These are phyloP conservation scores for Melastoma candidum DNA, from an alignment of 441 rosid genomes.

Conservation along the genomic window DNA sequence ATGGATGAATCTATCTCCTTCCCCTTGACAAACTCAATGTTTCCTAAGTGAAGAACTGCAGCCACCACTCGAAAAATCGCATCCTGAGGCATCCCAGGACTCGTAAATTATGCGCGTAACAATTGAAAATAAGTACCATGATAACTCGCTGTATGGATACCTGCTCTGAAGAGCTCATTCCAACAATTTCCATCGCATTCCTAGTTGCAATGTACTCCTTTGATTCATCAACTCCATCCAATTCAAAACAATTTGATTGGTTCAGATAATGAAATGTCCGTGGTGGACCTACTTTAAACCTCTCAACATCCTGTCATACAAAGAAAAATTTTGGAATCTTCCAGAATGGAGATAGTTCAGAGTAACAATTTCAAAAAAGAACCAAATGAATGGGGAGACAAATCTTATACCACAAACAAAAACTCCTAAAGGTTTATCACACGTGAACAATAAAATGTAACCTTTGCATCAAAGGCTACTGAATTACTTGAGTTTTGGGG, in stretches of 20 bases:
- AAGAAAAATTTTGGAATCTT: neutral
- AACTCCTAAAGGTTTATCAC: too few relatives aligned
- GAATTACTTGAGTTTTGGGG: too few relatives aligned
- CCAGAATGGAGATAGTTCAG: neutral
- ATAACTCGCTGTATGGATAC: constrained; percentile 22
- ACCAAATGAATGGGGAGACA: too few relatives aligned
- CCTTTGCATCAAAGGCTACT: too few relatives aligned
- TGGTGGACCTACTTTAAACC: constrained; percentile 57
- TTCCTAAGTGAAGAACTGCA: constrained; percentile 93
- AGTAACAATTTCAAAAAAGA: too few relatives aligned
- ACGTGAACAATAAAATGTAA: too few relatives aligned
- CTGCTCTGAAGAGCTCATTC: constrained; percentile 67
- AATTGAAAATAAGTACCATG: neutral
- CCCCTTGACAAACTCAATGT: constrained; percentile 72
- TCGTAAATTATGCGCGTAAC: neutral
- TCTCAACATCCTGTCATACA: constrained; percentile 35
- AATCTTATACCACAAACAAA: too few relatives aligned
- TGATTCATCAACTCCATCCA: constrained; percentile 60
- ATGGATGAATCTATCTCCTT: constrained; percentile 66
- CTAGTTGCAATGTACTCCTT: constrained; percentile 64
- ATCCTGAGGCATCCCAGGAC: constrained; percentile 33
- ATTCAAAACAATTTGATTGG: constrained; percentile 54
- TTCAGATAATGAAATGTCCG: constrained; percentile 72
- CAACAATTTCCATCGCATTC: constrained; percentile 80
- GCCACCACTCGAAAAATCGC: constrained; percentile 89